These are phyloP conservation scores for Ceratocystis variospora DNA, from an alignment of 2,329 filamentous ascomycete species.

Conservation along the genomic window DNA sequence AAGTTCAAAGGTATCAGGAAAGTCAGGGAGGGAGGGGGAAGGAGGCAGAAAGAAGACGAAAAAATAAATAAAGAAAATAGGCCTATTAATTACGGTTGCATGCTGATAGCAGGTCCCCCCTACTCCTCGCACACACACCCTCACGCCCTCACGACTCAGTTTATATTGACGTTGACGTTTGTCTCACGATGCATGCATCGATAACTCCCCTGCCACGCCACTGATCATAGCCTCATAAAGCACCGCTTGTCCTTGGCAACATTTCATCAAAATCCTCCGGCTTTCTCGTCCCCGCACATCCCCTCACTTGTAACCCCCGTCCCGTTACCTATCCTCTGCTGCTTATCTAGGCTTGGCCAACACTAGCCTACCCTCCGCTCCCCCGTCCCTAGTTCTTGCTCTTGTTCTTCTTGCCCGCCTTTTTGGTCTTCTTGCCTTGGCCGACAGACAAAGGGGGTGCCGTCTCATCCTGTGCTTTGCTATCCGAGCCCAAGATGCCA, in stretches of 20 bases:
- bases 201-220: not conserved
- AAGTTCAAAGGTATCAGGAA: too few relatives aligned
- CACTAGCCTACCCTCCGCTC: too few relatives aligned
- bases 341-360: too few relatives aligned
- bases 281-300: too few relatives aligned
- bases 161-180: not conserved
- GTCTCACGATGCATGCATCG: not conserved
- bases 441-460: not conserved
- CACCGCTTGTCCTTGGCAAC: not conserved
- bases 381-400: conserved; percentile 9
- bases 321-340: too few relatives aligned
- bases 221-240: not conserved
- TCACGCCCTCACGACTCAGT: not conserved
- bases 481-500: conserved; percentile 9
- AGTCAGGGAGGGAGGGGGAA: too few relatives aligned
- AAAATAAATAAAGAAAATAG: not conserved
- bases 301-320: too few relatives aligned
- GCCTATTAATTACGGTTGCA: not conserved
- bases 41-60: not conserved
- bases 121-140: not conserved
- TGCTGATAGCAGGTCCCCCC: not conserved
- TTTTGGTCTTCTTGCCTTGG: conserved; percentile 13
- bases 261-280: not conserved
- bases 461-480: not conserved
- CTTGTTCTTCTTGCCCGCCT: conserved; percentile 12